phyloP scores from a whole-genome alignment of 371 early-diverging fungal genomes.

The Apophysomyces sp. region DNA sequence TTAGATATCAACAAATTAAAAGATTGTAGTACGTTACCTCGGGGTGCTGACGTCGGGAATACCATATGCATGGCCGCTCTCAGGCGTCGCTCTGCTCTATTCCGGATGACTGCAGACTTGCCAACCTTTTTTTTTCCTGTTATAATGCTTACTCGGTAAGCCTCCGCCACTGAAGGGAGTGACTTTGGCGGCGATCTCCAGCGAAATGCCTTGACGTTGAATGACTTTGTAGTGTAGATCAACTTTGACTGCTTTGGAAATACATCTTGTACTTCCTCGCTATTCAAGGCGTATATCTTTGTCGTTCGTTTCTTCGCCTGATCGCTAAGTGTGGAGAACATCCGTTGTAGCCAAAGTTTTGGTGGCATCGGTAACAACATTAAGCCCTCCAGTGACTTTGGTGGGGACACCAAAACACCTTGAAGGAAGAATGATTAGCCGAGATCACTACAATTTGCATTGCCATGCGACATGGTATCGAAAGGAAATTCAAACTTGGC shows the following conservation, averaged over 20 bases:
- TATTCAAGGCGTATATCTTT: neutral
- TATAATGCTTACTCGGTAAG: conserved; percentile 10
- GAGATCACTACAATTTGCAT: no score
- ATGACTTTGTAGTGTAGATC: neutral
- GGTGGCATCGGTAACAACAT: neutral
- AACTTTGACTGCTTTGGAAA: neutral
- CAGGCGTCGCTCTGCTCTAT: conserved; percentile 22
- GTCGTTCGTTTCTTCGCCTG: neutral
- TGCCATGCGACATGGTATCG: no score
- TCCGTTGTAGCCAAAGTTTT: neutral
- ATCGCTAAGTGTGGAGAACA: neutral
- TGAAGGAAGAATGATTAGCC: no score
- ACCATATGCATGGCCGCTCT: conserved; percentile 13
- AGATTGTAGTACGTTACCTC: neutral
- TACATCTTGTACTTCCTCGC: neutral
- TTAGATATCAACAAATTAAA: neutral
- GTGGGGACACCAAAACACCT: no score
- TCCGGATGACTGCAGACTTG: conserved; percentile 25
- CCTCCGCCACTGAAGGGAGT: neutral
- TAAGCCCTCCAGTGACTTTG: neutral
- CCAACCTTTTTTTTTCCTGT: conserved; percentile 25
- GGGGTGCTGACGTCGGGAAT: conserved; percentile 1
- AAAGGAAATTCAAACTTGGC: no score
- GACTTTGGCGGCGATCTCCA: neutral
- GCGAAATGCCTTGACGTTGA: neutral